Evolutionary conservation across 192 early-diverging fungal genomes (phyloP).

Genomic region (Coemansia sp.): DNA sequence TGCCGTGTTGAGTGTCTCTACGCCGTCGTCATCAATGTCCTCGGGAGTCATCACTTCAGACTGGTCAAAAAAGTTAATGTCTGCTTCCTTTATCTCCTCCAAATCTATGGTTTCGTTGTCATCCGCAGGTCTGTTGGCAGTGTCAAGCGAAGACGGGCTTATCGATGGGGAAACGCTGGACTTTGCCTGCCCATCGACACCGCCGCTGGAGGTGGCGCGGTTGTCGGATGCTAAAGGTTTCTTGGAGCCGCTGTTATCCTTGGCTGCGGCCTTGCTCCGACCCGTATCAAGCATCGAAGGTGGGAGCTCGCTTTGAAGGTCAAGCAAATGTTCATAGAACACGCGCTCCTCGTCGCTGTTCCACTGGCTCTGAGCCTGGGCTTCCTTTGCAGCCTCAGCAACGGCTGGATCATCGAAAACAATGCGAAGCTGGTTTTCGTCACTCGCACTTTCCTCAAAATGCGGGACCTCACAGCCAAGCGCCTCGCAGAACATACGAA

Average conservation of each 20-base stretch:
- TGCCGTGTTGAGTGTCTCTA: constrained; percentile 17
- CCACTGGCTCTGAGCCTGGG: constrained; percentile 59
- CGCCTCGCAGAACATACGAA: constrained; percentile 65
- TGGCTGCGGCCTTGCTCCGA: constrained; percentile 10
- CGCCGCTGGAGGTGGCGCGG: not conserved
- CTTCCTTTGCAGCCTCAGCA: constrained; percentile 7
- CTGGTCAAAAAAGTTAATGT: constrained; percentile 18
- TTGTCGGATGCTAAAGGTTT: not conserved
- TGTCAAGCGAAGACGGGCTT: not conserved
- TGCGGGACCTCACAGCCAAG: constrained; percentile 74
- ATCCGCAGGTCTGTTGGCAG: not conserved
- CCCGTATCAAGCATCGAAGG: constrained; percentile 68
- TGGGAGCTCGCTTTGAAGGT: constrained; percentile 80
- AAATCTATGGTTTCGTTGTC: constrained; percentile 3
- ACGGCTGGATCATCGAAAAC: constrained; percentile 37
- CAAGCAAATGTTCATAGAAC: constrained; percentile 87
- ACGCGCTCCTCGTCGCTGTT: constrained; percentile 89
- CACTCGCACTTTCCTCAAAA: constrained; percentile 70
- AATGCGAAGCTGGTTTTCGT: constrained; percentile 37
- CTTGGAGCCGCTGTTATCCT: not conserved
- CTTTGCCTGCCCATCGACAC: not conserved
- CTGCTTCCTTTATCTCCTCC: constrained; percentile 28
- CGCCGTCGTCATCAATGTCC: constrained; percentile 29
- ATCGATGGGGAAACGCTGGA: not conserved
- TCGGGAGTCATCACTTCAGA: constrained; percentile 3